Base-by-base conservation (phyloP, 164 flowering plant species). In the Liriodendron chinense region DNA sequence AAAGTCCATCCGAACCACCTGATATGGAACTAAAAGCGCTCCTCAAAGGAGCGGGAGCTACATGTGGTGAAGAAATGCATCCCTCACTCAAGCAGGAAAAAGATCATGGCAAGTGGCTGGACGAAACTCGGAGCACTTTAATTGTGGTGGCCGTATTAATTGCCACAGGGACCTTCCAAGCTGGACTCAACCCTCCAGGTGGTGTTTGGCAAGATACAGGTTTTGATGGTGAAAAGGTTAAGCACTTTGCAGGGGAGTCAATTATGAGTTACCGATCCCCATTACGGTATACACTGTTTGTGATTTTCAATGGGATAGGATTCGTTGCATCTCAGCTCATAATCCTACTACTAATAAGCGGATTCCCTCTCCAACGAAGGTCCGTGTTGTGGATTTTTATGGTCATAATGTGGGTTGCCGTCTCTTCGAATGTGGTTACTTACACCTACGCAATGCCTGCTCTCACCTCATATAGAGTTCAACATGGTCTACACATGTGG, bases 121-220 rank as follows among this genome's bases (percentile, higher is more conserved):
- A 7, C 9, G 24, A 63, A 0, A 23, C 66, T 6, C 2, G 66
- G n/a, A 2, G 24, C 24, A 1, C 66, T 63, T 49, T 49, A 23
- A 20, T 63, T 21, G 24, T 63, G 22, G 66, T 63, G 24, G 66
- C 66, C 24, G 1, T 63, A 20, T 23, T 63, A 23, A 63, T 63
- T 6, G 22, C 5, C 68, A 65, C 18, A 7, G 68, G 9, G 0
- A 25, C 68, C 14, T 65, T 65, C 22, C 68, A 65, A 9, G 68
- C 28, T 22, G 26, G 16, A 65, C 25, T 65, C 24, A 64, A 64
- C 67, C 67, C 67, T 64, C 67, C 67, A 64, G 67, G 67, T 21
- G 67, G 28, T 64, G 28, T 64, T 23, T 64, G 67, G 26, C 14
- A 22, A 22, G 67, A 64, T 13, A 21, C n/a, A n/a, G n/a, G n/a